Evolutionary conservation across 148 eudicot species (phyloP).

Genomic region (Vaccinium myrtillus): DNA sequence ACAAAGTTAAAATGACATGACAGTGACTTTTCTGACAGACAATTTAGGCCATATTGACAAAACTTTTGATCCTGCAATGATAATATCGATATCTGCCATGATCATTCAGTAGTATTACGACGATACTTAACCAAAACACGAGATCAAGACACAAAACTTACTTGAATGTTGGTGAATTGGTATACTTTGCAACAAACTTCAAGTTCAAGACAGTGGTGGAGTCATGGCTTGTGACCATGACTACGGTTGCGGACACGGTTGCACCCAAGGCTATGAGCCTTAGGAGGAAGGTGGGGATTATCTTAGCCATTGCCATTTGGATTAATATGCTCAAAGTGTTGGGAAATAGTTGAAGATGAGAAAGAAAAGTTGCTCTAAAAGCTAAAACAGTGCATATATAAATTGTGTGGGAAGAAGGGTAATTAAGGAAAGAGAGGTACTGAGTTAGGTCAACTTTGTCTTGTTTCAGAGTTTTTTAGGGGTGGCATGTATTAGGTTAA

Average conservation of each 20-base stretch:
- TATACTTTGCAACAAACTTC: constrained; percentile 69
- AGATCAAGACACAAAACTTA: constrained; percentile 24
- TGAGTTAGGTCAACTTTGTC: constrained; percentile 26
- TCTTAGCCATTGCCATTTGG: constrained; percentile 44
- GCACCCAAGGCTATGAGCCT: constrained; percentile 67
- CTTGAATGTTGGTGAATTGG: constrained; percentile 72
- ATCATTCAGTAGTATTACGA: neutral
- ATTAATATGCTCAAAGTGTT: neutral
- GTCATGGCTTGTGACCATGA: constrained; percentile 74
- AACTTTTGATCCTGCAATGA: neutral
- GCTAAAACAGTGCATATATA: constrained; percentile 11
- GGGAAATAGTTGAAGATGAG: neutral
- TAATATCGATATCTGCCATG: neutral
- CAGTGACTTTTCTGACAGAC: neutral
- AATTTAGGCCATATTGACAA: neutral
- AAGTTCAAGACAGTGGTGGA: constrained; percentile 53
- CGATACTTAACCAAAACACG: neutral
- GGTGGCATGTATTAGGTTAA: constrained; percentile 17
- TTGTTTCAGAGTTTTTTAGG: constrained; percentile 9
- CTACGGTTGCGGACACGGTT: constrained; percentile 47
- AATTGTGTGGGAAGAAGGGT: constrained; percentile 14
- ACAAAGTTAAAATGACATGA: neutral
- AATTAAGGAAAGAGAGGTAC: constrained; percentile 10
- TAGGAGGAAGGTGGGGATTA: constrained; percentile 43
- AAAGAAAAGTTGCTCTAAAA: neutral